Evolutionary conservation across 2,329 filamentous ascomycete genomes (phyloP).

Genomic region (Beauveria pseudobassiana): DNA sequence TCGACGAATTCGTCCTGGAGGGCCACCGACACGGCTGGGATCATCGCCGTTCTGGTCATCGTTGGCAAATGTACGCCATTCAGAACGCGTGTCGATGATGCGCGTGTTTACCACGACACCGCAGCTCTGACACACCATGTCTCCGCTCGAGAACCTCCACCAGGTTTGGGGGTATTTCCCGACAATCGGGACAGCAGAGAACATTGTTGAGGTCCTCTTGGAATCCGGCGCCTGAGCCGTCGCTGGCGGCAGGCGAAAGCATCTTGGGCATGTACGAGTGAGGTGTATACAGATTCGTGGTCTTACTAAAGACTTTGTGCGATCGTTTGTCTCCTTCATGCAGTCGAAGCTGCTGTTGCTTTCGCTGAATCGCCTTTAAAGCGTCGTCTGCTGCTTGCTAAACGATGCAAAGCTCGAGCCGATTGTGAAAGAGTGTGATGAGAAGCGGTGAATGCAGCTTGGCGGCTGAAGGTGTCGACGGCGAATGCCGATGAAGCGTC

Average conservation of each 20-base stretch:
- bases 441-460: slow-evolving; percentile 68
- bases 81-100: slow-evolving; percentile 90
- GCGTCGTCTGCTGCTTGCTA: slow-evolving; percentile 10
- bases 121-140: slow-evolving; percentile 88
- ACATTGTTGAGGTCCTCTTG: slow-evolving; percentile 81
- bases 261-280: slow-evolving; percentile 38
- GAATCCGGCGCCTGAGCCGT: slow-evolving; percentile 38
- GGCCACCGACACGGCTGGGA: slow-evolving; percentile 95
- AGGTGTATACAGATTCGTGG: slow-evolving; percentile 35
- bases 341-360: slow-evolving; percentile 25
- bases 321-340: slow-evolving; percentile 29
- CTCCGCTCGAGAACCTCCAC: slow-evolving; percentile 82
- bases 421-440: slow-evolving; percentile 45
- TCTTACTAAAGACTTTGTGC: slow-evolving; percentile 32
- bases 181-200: slow-evolving; percentile 84
- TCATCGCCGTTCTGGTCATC: slow-evolving; percentile 96
- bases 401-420: slow-evolving; percentile 28
- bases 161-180: slow-evolving; percentile 83
- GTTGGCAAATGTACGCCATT: slow-evolving; percentile 98
- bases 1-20: slow-evolving; percentile 83
- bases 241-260: slow-evolving; percentile 32
- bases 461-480: slow-evolving; percentile 32
- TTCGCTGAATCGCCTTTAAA: slow-evolving; percentile 23
- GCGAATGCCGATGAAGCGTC: neutral
- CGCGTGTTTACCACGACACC: slow-evolving; percentile 85